Evolutionary conservation across 176 grass and related monocot species (phyloP), one percentile per base, ranked within the genome.

Genomic region (Raddia distichophylla): DNA sequence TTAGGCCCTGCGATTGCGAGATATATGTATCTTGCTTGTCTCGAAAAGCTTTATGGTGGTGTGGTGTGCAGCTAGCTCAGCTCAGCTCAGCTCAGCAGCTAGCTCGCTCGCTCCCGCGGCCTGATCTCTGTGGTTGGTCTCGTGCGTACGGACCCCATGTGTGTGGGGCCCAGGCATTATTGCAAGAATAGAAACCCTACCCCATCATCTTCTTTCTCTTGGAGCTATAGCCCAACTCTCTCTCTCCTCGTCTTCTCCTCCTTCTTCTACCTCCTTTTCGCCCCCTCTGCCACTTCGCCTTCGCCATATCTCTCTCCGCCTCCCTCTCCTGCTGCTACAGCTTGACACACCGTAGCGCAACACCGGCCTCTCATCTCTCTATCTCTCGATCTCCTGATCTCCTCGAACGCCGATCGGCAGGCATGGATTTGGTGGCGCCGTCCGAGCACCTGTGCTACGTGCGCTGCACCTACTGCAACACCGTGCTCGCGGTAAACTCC

Each of bases 381-480:
- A 27, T 27, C 27, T 27, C 27, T 27, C 27, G 27, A 27, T 27
- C 27, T 27, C 27, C 27, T 27, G 27, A 35, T 54, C 48, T 54
- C 48, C 20, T 10, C 59, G 33, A 44, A 35, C 64, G 44, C 16
- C 17, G 10, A 10, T 16, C 20, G 43, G 40, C 14, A 17, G 22
- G n/a, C 62, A 98, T 99, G 97, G 97, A 99, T 69, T 80, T 88
- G 64, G 89, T 88, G 47, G 69, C 96, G 73, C 93, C 85, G 71
- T 84, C 90, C 62, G 96, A 95, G 84, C 91, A 91, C 75, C 75
- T 95, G 60, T 87, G 93, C 89, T 95, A 89, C 79, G 90, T 98
- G n/a, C 84, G 90, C 88, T 99, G 96, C 93, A 90, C 88, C 79
- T 99, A 89, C 89, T 99, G 96, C 86, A 95, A 86, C 73, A 89